Evolutionary conservation across 2,329 filamentous ascomycete genomes (phyloP), one percentile per base, ranked within the genome.

Genomic region (Cytospora leucostoma): DNA sequence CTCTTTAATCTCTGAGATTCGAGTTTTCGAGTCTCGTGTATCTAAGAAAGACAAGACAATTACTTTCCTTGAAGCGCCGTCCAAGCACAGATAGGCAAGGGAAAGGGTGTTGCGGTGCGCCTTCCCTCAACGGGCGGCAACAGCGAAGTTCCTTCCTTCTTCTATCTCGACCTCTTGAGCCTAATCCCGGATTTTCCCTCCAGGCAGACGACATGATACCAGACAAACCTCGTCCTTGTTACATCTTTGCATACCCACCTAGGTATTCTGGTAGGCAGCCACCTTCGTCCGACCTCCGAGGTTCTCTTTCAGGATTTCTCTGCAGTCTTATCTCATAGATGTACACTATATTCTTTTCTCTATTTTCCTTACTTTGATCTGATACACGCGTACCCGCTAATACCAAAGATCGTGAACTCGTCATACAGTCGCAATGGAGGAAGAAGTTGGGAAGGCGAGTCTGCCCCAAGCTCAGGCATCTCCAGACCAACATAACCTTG

Each of bases 111-210:
- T 50, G 51, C 19, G 59, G 38, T 27, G 51, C 32, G 15, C 59
- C 59, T 61, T 27, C 59, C 59, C 33, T 38, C 11, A 13, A 33
- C 44, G 15, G 49, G 38, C 35, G n/a, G 33, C 15, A 27, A 54
- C 11, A 32, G 10, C 40, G 40, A 33, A 35, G 37, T 19, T 13
- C 17, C 47, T 33, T 27, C 19, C 34, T 13, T 17, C 13, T 32
- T n/a, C 33, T 17, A 34, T 37, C 27, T 38, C 33, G 21, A 19
- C 32, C 32, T 40, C 34, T 40, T 51, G 21, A 37, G 47, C 35
- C n/a, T 13, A 33, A 11, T 35, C 15, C 2, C 15, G 8, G 11
- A 3, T 32, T n/a, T 19, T 27, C 21, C 34, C 15, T 17, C 38
- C 35, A 47, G 44, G 44, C 44, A 19, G n/a, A 19, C 12, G 3